Evolutionary conservation across 2,329 filamentous ascomycete genomes (phyloP).

Genomic region (Pyrenophora teres): DNA sequence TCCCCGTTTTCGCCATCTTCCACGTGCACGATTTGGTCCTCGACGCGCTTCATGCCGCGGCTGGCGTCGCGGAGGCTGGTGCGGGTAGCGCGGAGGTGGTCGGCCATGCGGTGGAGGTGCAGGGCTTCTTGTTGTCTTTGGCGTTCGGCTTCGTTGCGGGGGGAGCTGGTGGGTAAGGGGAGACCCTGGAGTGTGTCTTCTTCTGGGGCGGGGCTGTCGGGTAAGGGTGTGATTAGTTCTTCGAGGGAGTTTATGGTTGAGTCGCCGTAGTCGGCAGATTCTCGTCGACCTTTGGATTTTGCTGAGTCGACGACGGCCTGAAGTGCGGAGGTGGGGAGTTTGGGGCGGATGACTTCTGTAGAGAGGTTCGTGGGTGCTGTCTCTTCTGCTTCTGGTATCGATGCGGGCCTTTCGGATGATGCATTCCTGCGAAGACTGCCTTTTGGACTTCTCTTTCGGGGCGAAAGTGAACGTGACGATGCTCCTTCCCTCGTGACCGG

Average conservation of each 20-base stretch:
- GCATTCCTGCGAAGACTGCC: slow-evolving; percentile 19
- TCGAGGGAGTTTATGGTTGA: slow-evolving; percentile 56
- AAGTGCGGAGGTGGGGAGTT: slow-evolving; percentile 44
- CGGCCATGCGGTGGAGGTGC: slow-evolving; percentile 51
- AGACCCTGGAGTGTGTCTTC: slow-evolving; percentile 44
- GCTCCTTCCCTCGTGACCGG: slow-evolving; percentile 12
- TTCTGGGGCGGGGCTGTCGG: slow-evolving; percentile 28
- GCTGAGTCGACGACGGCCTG: slow-evolving; percentile 50
- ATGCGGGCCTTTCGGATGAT: slow-evolving; percentile 9
- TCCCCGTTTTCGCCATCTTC: slow-evolving; percentile 24
- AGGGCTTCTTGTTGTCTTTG: slow-evolving; percentile 50
- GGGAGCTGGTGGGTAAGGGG: slow-evolving; percentile 30
- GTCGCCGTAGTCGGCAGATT: slow-evolving; percentile 48
- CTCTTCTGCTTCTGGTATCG: slow-evolving; percentile 8
- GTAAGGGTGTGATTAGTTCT: slow-evolving; percentile 46
- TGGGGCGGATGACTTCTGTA: slow-evolving; percentile 22
- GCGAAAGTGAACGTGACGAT: slow-evolving; percentile 21
- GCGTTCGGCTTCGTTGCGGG: slow-evolving; percentile 49
- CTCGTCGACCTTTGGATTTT: slow-evolving; percentile 25
- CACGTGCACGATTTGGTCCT: slow-evolving; percentile 46
- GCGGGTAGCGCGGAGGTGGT: slow-evolving; percentile 46
- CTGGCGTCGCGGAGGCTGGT: slow-evolving; percentile 52
- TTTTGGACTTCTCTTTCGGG: slow-evolving; percentile 23
- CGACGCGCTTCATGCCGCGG: slow-evolving; percentile 50
- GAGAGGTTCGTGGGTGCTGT: background rate